phyloP scores from a whole-genome alignment of 139 green algal genomes.

The Gonium pectorale region DNA sequence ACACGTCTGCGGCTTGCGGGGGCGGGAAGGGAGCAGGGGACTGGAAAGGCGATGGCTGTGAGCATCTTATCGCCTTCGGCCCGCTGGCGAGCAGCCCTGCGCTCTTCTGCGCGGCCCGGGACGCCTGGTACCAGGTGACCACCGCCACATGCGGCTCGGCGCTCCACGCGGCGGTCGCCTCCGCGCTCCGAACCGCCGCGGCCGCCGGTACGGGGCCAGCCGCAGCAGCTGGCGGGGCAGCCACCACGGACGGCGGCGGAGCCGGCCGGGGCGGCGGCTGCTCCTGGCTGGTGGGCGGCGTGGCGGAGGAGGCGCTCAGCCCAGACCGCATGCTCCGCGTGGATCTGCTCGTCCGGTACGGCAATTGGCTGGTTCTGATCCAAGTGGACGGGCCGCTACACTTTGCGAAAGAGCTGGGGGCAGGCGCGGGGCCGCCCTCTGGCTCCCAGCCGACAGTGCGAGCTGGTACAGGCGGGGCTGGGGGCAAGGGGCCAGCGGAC shows the following conservation, averaged over 20 bases:
- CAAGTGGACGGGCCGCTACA: slow-evolving; percentile 30
- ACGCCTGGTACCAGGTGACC: slow-evolving; percentile 31
- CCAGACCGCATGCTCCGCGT: slow-evolving; percentile 10
- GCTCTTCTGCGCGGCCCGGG: background rate
- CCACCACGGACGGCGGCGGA: background rate
- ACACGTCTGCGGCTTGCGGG: too few species aligned
- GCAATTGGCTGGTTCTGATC: slow-evolving; percentile 25
- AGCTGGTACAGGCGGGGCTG: background rate
- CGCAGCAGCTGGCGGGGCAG: too few species aligned
- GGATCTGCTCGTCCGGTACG: slow-evolving; percentile 14
- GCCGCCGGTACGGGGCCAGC: too few species aligned
- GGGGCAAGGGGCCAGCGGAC: background rate
- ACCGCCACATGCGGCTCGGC: too few species aligned
- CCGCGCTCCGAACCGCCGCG: background rate
- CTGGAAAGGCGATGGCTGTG: too few species aligned
- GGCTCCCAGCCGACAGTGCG: too few species aligned
- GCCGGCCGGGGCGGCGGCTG: background rate
- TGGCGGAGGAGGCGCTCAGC: slow-evolving; percentile 23
- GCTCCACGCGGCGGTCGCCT: background rate
- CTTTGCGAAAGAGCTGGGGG: background rate
- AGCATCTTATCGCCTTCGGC: slow-evolving; percentile 11
- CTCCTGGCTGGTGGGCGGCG: background rate
- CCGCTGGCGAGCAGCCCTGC: background rate
- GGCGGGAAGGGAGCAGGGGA: too few species aligned
- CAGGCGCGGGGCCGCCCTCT: background rate